Evolutionary conservation across 371 early-diverging fungal genomes (phyloP).

Genomic region (Mucor lusitanicus): DNA sequence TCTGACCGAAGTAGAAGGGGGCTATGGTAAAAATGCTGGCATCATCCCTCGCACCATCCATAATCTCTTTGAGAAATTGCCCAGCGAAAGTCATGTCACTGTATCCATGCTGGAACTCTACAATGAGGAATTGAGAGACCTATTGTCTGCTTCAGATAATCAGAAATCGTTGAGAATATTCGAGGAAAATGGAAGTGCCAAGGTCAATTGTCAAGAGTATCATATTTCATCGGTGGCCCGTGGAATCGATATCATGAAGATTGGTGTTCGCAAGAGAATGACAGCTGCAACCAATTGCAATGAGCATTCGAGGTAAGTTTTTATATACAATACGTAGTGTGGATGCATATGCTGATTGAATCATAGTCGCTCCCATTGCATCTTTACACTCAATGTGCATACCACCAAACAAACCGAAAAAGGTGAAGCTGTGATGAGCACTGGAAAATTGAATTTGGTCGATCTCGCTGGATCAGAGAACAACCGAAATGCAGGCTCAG

Average conservation of each 20-base stretch:
- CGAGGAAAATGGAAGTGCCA: slow-evolving; percentile 72
- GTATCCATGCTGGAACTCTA: slow-evolving; percentile 97
- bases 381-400: slow-evolving; percentile 89
- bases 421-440: slow-evolving; percentile 82
- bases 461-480: slow-evolving; percentile 99
- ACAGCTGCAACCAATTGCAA: slow-evolving; percentile 92
- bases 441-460: slow-evolving; percentile 94
- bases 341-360: no score
- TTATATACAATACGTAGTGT: not conserved
- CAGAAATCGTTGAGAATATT: slow-evolving; percentile 55
- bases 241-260: slow-evolving; percentile 74
- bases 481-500: slow-evolving; percentile 89
- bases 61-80: slow-evolving; percentile 77
- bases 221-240: slow-evolving; percentile 72
- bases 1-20: slow-evolving; percentile 48
- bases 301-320: slow-evolving; percentile 73
- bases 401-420: slow-evolving; percentile 76
- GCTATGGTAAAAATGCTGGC: slow-evolving; percentile 56
- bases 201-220: slow-evolving; percentile 84
- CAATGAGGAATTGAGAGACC: slow-evolving; percentile 96
- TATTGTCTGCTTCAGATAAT: slow-evolving; percentile 63
- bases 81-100: slow-evolving; percentile 61
- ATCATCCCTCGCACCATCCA: slow-evolving; percentile 90
- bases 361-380: slow-evolving; percentile 88
- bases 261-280: slow-evolving; percentile 77